Evolutionary conservation across 345 rosid genomes (phyloP).

Genomic region (Citrus hindsii): DNA sequence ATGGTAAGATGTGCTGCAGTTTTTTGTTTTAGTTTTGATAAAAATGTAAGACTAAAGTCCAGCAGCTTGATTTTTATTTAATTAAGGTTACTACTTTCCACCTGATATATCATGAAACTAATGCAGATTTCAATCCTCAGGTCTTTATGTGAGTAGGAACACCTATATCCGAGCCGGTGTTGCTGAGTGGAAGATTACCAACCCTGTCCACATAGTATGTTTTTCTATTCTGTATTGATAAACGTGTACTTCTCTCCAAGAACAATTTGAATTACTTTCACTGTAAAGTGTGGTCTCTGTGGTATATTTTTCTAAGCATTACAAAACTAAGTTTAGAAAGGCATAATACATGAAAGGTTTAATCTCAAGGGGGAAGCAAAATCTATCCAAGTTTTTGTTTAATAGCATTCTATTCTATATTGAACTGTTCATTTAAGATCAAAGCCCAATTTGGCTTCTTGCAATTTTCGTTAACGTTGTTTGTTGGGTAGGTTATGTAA

Average conservation of each 20-base stretch:
- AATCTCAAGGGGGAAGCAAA: background rate
- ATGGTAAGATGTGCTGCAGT: constrained; percentile 46
- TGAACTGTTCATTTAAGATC: background rate
- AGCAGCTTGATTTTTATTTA: background rate
- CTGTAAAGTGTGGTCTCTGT: background rate
- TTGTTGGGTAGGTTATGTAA: background rate
- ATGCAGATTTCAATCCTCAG: constrained; percentile 34
- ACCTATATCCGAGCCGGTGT: constrained; percentile 87
- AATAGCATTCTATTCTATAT: background rate
- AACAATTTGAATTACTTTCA: background rate
- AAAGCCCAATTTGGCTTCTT: background rate
- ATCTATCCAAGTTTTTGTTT: background rate
- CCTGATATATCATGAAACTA: background rate
- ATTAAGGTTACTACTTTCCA: background rate
- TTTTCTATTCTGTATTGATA: constrained; percentile 9
- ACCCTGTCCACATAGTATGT: constrained; percentile 95
- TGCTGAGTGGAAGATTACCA: constrained; percentile 82
- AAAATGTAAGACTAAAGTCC: background rate
- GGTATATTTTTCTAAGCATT: background rate
- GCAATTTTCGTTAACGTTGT: background rate
- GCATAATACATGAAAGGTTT: background rate
- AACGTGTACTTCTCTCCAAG: background rate
- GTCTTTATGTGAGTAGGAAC: constrained; percentile 93
- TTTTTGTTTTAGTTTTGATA: background rate
- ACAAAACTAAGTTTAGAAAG: background rate